These are phyloP conservation scores for Apiotrichum brassicae DNA, from an alignment of 1,284 basidiomycete genomes.

Conservation along the genomic window DNA sequence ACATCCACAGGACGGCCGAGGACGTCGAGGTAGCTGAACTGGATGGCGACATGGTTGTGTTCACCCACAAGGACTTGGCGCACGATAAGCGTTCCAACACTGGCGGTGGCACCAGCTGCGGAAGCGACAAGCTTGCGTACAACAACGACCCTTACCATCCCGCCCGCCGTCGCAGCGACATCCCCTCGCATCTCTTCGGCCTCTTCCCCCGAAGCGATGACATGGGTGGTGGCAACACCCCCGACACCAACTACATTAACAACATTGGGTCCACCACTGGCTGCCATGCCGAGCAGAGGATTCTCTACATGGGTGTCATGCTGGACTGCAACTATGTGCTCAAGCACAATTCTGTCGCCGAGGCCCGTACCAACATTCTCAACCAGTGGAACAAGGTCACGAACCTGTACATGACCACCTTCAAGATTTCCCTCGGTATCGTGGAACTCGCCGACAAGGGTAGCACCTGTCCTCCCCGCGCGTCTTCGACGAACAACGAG, in stretches of 20 bases:
- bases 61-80: conserved; percentile 49
- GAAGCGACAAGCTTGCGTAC: conserved; percentile 62
- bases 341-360: conserved; percentile 57
- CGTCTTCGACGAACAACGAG: conserved; percentile 27
- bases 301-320: conserved; percentile 72
- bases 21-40: conserved; percentile 56
- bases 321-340: conserved; percentile 75
- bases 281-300: conserved; percentile 66
- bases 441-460: conserved; percentile 53
- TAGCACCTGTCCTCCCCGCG: conserved; percentile 49
- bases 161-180: conserved; percentile 27
- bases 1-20: conserved; percentile 51
- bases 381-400: conserved; percentile 64
- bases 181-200: background rate
- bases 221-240: conserved; percentile 21
- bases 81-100: conserved; percentile 17
- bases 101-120: conserved; percentile 52
- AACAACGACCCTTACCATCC: conserved; percentile 62
- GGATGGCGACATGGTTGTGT: conserved; percentile 60
- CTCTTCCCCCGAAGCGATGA: conserved; percentile 19
- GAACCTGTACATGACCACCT: conserved; percentile 69
- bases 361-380: conserved; percentile 67
- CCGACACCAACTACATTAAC: conserved; percentile 56
- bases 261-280: conserved; percentile 63
- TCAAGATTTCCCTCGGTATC: conserved; percentile 80